Evolutionary conservation across 75 land plant species (phyloP).

Genomic region (Cunninghamia lanceolata): DNA sequence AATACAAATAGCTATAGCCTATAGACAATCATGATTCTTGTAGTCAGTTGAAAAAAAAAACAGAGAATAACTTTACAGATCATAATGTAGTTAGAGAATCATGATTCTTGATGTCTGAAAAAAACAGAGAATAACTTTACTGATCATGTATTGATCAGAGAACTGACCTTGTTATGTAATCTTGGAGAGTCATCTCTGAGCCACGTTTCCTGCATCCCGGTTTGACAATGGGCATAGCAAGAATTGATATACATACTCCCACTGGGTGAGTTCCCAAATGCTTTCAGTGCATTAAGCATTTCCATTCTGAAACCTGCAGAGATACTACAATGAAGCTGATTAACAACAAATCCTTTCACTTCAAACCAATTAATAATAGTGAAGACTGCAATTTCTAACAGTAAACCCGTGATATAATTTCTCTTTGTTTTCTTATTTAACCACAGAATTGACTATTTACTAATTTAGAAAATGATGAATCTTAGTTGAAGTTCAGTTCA

Average conservation of each 20-base stretch:
- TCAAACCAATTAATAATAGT: not conserved
- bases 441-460: too few relatives aligned
- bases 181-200: slow-evolving; percentile 27
- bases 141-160: not conserved
- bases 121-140: not conserved
- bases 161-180: slow-evolving; percentile 31
- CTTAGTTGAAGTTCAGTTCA: not conserved
- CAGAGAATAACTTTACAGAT: not conserved
- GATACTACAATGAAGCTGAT: not conserved
- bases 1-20: too few relatives aligned
- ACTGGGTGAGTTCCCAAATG: slow-evolving; percentile 8
- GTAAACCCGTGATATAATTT: too few relatives aligned
- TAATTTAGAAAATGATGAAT: not conserved
- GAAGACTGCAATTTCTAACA: too few relatives aligned
- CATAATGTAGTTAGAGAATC: too few relatives aligned
- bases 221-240: slow-evolving; percentile 62
- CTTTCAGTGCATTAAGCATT: slow-evolving; percentile 33
- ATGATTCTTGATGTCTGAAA: not conserved
- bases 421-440: too few relatives aligned
- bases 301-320: slow-evolving; percentile 23
- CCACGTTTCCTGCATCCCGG: slow-evolving; percentile 55
- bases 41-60: not conserved
- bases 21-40: not conserved
- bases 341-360: not conserved
- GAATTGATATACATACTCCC: slow-evolving; percentile 58